These are phyloP conservation scores for Zygosaccharomyces pseudorouxii DNA, from an alignment of 805 yeast species.

Conservation along the genomic window DNA sequence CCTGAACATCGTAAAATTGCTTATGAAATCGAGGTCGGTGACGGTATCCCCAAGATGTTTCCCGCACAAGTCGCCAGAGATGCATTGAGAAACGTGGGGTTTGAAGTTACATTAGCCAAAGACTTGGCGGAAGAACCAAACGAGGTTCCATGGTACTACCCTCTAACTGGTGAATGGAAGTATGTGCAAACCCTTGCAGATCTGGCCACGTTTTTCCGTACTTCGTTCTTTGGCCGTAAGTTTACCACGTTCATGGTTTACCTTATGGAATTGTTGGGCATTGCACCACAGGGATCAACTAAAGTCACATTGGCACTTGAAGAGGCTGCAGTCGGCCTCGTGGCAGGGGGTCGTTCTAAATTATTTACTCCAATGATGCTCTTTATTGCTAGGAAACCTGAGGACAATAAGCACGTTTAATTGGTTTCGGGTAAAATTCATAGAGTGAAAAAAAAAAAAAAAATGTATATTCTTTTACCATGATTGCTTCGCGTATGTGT, in stretches of 20 bases:
- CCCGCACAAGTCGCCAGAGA: conserved; percentile 75
- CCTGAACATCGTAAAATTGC: conserved; percentile 90
- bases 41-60: conserved; percentile 98
- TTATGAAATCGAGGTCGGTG: conserved; percentile 96
- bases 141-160: conserved; percentile 95
- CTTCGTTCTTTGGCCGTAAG: conserved; percentile 80
- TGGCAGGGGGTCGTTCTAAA: conserved; percentile 84
- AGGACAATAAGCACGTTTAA: neutral
- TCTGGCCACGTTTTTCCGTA: conserved; percentile 79
- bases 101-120: conserved; percentile 65
- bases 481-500: neutral
- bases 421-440: neutral
- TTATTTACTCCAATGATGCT: conserved; percentile 98
- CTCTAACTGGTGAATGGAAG: conserved; percentile 90
- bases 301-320: conserved; percentile 91
- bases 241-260: conserved; percentile 78
- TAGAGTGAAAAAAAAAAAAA: neutral
- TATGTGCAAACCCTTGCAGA: conserved; percentile 77
- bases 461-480: conserved; percentile 4
- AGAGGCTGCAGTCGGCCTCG: conserved; percentile 94
- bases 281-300: conserved; percentile 90
- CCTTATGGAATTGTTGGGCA: conserved; percentile 72
- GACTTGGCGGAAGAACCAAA: conserved; percentile 83
- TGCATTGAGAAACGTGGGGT: conserved; percentile 84
- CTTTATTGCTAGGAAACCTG: conserved; percentile 81